phyloP scores from a whole-genome alignment of 2,329 filamentous ascomycete genomes.

The Phialemonium atrogriseum region DNA sequence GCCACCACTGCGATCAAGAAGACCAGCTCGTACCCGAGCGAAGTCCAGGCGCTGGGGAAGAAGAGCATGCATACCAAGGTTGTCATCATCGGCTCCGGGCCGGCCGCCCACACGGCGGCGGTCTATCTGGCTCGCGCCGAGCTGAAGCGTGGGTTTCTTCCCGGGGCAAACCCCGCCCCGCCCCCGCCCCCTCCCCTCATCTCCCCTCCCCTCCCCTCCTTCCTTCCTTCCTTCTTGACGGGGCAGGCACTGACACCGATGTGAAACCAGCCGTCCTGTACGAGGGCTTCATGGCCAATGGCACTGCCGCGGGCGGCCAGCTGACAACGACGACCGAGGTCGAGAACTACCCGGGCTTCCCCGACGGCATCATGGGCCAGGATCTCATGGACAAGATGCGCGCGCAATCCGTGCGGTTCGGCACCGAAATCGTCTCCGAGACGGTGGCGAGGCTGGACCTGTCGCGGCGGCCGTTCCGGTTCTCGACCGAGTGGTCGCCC shows the following conservation, averaged over 20 bases:
- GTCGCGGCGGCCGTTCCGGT: constrained; percentile 77
- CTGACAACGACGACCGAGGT: constrained; percentile 97
- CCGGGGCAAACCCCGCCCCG: neutral
- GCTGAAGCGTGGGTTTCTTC: constrained; percentile 58
- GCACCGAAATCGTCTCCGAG: constrained; percentile 87
- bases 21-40: constrained; percentile 22
- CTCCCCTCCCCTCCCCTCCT: neutral
- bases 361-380: constrained; percentile 75
- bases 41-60: constrained; percentile 29
- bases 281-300: constrained; percentile 96
- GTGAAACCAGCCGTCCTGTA: constrained; percentile 65
- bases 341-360: constrained; percentile 97
- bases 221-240: neutral
- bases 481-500: constrained; percentile 84
- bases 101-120: constrained; percentile 93
- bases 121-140: constrained; percentile 94
- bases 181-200: neutral
- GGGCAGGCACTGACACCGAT: constrained; percentile 3
- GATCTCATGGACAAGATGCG: constrained; percentile 96
- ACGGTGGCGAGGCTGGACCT: constrained; percentile 87
- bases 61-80: constrained; percentile 87
- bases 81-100: constrained; percentile 90
- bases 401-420: constrained; percentile 82
- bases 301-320: constrained; percentile 92
- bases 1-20: constrained; percentile 55